These are phyloP conservation scores for Albugo laibachii DNA, from an alignment of 352 stramenopile genomes.

Conservation along the genomic window DNA sequence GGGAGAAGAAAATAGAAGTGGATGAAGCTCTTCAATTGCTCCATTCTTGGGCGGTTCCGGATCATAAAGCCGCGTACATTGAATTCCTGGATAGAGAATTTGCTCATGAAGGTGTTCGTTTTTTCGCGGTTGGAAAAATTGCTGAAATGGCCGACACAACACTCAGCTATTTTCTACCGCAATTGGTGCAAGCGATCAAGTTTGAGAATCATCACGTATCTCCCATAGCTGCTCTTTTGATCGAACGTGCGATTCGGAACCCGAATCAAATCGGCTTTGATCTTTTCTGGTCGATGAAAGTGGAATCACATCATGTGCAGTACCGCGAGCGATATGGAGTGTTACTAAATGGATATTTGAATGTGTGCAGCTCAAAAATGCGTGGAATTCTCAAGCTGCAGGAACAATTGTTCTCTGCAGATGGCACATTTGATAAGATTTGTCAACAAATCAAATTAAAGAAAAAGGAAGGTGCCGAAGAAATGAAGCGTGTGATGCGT, in stretches of 20 bases:
- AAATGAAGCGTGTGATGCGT: constrained; percentile 68
- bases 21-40: constrained; percentile 52
- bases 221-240: constrained; percentile 46
- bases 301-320: constrained; percentile 67
- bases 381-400: constrained; percentile 82
- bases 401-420: constrained; percentile 62
- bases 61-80: constrained; percentile 65
- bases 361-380: constrained; percentile 82
- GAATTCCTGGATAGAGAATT: constrained; percentile 70
- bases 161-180: constrained; percentile 75
- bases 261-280: constrained; percentile 78
- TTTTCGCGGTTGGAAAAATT: constrained; percentile 64
- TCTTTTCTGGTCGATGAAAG: constrained; percentile 81
- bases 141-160: constrained; percentile 66
- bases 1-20: constrained; percentile 45
- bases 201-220: constrained; percentile 77
- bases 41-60: constrained; percentile 37
- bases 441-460: constrained; percentile 72
- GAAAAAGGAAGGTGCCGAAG: constrained; percentile 49
- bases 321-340: constrained; percentile 64
- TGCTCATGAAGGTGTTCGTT: constrained; percentile 39
- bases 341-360: constrained; percentile 63
- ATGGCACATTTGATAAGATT: constrained; percentile 63
- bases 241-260: constrained; percentile 78
- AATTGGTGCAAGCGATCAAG: constrained; percentile 80